Conservation (phyloP, 2,329 filamentous ascomycete species). For the Rosellinia necatrix region DNA sequence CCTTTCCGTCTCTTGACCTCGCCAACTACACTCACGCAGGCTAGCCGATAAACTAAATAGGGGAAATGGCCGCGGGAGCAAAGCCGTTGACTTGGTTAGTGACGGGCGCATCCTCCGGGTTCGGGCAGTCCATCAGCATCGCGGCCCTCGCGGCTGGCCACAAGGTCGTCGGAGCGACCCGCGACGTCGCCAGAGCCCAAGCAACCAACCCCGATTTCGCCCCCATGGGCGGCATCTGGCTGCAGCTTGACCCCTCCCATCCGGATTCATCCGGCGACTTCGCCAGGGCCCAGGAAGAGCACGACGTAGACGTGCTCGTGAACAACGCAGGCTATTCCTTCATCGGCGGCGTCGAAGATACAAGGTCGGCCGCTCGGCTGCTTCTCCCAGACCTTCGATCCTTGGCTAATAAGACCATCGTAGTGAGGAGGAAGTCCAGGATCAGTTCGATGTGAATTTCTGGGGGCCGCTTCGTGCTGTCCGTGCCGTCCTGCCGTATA, state of each 20-base stretch:
- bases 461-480: constrained; percentile 56
- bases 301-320: constrained; percentile 17
- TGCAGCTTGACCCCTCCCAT: constrained; percentile 6
- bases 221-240: constrained; percentile 32
- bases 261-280: constrained; percentile 5
- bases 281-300: background rate
- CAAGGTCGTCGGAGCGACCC: constrained; percentile 49
- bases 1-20: background rate
- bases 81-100: constrained; percentile 40
- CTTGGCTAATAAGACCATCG: background rate
- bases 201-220: constrained; percentile 28
- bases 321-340: constrained; percentile 16
- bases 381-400: background rate
- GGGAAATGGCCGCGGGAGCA: constrained; percentile 1
- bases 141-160: constrained; percentile 45
- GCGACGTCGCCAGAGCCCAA: constrained; percentile 33
- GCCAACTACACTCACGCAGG: background rate
- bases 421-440: constrained; percentile 17
- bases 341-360: constrained; percentile 17
- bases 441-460: constrained; percentile 57
- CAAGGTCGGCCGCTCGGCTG: background rate
- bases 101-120: constrained; percentile 48
- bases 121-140: constrained; percentile 45
- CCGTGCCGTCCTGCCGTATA: constrained; percentile 41
- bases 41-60: background rate